Evolutionary conservation across 1,139 yeast genomes (phyloP), one percentile per base, ranked within the genome.

Genomic region (Scheffersomyces lignicola): DNA sequence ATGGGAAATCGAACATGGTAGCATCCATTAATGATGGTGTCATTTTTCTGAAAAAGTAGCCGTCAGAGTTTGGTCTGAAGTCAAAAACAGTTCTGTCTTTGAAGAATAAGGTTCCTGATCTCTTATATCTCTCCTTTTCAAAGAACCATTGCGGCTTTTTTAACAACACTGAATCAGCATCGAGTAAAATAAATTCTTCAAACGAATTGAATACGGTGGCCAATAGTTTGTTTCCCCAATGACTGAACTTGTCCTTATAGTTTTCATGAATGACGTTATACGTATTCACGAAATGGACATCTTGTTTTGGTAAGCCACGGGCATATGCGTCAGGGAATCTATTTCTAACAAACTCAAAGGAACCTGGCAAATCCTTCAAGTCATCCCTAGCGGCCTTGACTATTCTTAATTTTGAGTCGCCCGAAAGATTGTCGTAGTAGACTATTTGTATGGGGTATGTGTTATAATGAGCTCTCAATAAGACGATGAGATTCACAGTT

Each of bases 131-230:
- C n/a, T 54, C 42, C 18, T 63, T 44, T 4, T 54, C 38, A 47
- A 77, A 72, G 38, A 73, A 65, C n/a, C 55, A 51, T 11, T 52
- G 57, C 2, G 73, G 67, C 1, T 51, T 38, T 21, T 62, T 54
- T 36, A 74, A 53, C 7, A 75, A 51, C 0, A 73, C 73, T 0
- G 72, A 60, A 48, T 77, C 82, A 10, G 74, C 76, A 48, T 77
- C 83, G 31, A 77, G 45, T 13, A 76, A 51, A 8, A 76, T 55
- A 46, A 65, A 60, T 41, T 76, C 80, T 32, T 65, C 65, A 42
- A 76, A 76, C 2, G 79, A 66, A 36, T 66, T 74, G 54, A 76
- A 74, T 15, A 76, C 38, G 11, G 65, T 52, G 3, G 81, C 79
- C 18, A 73, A 44, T 44, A 78, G 60, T 48, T 77, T 77, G 49